A percentile compares a stretch with the other conserved stretches of the same genome.
phyloP scores from a whole-genome alignment of 139 green algal species.

The Chlorella sorokiniana region DNA sequence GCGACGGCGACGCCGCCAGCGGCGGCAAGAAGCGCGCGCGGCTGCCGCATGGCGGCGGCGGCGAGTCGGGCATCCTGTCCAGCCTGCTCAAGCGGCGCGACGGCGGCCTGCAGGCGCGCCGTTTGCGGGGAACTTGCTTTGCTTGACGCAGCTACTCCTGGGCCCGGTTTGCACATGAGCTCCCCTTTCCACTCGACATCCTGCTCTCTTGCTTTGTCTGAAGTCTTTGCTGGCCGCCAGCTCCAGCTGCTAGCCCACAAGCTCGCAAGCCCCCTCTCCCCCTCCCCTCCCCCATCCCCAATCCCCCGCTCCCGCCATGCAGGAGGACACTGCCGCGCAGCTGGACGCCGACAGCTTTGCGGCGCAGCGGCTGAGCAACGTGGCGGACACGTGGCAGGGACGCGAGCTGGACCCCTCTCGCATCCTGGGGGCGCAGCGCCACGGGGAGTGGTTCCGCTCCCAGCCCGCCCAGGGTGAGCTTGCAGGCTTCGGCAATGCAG shows the following conservation, averaged over 20 bases:
- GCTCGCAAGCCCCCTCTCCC: background rate
- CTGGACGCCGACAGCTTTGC: constrained; percentile 16
- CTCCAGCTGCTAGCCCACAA: background rate
- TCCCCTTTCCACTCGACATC: no score
- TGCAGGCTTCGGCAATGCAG: no score
- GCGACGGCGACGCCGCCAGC: background rate
- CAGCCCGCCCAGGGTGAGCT: constrained; percentile 29
- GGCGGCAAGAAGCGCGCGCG: constrained; percentile 24
- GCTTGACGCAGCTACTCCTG: no score
- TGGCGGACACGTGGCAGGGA: constrained; percentile 32
- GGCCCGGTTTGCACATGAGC: no score
- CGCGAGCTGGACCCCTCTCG: constrained; percentile 67
- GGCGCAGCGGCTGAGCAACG: constrained; percentile 43
- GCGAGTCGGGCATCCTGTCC: background rate
- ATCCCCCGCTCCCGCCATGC: background rate
- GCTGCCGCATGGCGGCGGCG: background rate
- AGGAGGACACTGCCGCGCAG: constrained; percentile 26
- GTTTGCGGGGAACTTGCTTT: no score
- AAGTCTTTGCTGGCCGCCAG: background rate
- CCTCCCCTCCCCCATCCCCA: background rate
- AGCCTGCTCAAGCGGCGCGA: constrained; percentile 14
- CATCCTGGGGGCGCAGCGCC: constrained; percentile 67
- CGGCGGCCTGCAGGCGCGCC: constrained; percentile 4
- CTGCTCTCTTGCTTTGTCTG: background rate
- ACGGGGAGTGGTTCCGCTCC: constrained; percentile 66